A percentile compares a stretch with the other conserved stretches of the same genome.
phyloP scores from a whole-genome alignment of 441 rosid species.

The Kokia cookei region DNA sequence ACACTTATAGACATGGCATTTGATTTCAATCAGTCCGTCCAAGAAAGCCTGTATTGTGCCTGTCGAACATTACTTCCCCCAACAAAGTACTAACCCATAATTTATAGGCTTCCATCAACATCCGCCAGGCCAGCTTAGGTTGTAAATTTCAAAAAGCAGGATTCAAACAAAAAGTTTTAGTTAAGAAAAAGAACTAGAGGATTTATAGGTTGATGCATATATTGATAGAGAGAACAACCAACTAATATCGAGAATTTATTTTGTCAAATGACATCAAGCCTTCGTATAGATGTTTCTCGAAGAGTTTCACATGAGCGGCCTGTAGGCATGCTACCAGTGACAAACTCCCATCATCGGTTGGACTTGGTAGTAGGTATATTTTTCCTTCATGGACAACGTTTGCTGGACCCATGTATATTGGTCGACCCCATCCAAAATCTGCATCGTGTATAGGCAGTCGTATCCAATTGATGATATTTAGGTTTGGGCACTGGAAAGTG shows the following conservation, averaged over 20 bases:
- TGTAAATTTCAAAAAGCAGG: background rate
- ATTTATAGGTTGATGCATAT: background rate
- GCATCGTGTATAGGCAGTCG: slow-evolving; percentile 20
- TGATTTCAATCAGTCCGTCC: too few species aligned
- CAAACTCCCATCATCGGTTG: slow-evolving; percentile 14
- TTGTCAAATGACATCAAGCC: background rate
- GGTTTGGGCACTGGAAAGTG: slow-evolving; percentile 20
- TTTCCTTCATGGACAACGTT: slow-evolving; percentile 16
- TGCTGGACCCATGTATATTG: slow-evolving; percentile 14
- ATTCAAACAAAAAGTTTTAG: background rate
- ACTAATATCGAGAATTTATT: background rate
- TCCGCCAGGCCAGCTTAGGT: too few species aligned
- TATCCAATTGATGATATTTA: slow-evolving; percentile 8
- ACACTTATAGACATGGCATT: too few species aligned
- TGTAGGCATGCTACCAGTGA: slow-evolving; percentile 15
- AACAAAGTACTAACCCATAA: too few species aligned
- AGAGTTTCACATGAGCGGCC: slow-evolving; percentile 15
- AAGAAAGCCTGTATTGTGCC: too few species aligned
- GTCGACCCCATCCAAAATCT: slow-evolving; percentile 39
- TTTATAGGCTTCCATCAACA: too few species aligned
- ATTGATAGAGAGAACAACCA: background rate
- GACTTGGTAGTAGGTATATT: slow-evolving; percentile 6
- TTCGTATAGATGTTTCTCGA: slow-evolving; percentile 14
- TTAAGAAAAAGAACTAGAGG: background rate
- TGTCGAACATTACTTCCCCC: too few species aligned